These are phyloP conservation scores for Poteriospumella lacustris DNA, from an alignment of 108 stramenopile species.

Conservation along the genomic window DNA sequence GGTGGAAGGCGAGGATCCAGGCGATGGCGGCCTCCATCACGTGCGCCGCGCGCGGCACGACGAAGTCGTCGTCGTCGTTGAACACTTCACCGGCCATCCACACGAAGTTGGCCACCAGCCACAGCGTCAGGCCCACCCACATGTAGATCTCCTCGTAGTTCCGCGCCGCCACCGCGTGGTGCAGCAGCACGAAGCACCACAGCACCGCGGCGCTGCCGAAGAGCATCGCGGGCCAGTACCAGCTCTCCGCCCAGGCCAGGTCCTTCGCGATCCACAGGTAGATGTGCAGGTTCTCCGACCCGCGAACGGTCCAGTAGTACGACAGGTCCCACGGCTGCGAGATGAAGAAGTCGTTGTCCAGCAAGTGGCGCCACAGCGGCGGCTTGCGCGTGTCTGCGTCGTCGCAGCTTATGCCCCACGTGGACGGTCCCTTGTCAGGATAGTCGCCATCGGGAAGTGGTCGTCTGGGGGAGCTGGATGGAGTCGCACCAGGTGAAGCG, in stretches of 20 bases:
- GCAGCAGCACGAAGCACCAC: conserved; percentile 4
- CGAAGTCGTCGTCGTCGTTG: not conserved
- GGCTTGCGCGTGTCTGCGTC: too few species aligned
- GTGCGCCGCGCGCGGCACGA: not conserved
- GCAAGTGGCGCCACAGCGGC: too few species aligned
- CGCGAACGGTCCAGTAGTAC: conserved; percentile 5
- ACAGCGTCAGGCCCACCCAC: not conserved
- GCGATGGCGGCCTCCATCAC: conserved; percentile 21
- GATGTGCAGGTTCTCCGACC: conserved; percentile 20
- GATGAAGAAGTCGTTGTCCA: too few species aligned
- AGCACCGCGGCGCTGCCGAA: not conserved
- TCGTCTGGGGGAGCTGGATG: too few species aligned
- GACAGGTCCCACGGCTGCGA: not conserved
- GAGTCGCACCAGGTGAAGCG: too few species aligned
- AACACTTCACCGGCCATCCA: conserved; percentile 24
- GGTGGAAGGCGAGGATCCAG: not conserved
- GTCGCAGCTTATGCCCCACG: too few species aligned
- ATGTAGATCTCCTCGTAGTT: not conserved
- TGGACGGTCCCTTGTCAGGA: too few species aligned
- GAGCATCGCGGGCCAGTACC: not conserved
- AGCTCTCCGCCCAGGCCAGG: conserved; percentile 6
- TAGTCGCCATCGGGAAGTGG: too few species aligned
- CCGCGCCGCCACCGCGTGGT: not conserved
- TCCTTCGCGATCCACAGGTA: conserved; percentile 28
- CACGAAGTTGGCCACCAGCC: conserved; percentile 23